Conservation (phyloP, 768 basidiomycete genomes). For the Myochromella boudieri region DNA sequence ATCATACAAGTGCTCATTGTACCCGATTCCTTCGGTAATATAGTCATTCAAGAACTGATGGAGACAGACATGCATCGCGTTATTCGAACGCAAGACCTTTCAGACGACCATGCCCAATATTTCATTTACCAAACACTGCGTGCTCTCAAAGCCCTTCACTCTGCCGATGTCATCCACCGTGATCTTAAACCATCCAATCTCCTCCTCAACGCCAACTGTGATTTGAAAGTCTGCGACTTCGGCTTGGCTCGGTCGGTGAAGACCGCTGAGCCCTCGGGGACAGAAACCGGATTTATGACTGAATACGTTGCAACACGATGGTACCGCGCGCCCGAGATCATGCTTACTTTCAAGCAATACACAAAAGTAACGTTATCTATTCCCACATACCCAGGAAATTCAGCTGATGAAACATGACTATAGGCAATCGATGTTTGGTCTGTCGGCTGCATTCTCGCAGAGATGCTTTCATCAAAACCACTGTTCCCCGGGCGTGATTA, state of each 20-base stretch:
- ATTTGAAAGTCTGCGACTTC: constrained; percentile 94
- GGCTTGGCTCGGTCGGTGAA: constrained; percentile 90
- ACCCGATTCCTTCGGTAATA: neutral
- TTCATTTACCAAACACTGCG: constrained; percentile 94
- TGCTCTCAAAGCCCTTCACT: constrained; percentile 94
- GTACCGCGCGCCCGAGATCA: constrained; percentile 99
- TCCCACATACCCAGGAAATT: constrained; percentile 7
- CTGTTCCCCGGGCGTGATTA: constrained; percentile 97
- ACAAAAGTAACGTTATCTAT: constrained; percentile 61
- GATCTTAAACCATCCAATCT: constrained; percentile 98
- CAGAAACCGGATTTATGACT: constrained; percentile 89
- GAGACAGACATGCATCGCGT: constrained; percentile 98
- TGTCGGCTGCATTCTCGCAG: constrained; percentile 86
- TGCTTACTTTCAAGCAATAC: constrained; percentile 99
- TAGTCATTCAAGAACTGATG: constrained; percentile 91
- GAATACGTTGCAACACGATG: constrained; percentile 98
- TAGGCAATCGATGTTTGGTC: constrained; percentile 90
- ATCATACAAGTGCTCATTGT: neutral
- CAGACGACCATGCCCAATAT: constrained; percentile 94
- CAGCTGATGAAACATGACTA: constrained; percentile 7
- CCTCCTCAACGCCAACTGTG: constrained; percentile 96
- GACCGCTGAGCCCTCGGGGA: constrained; percentile 82
- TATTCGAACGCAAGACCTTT: constrained; percentile 91
- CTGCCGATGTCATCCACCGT: constrained; percentile 93
- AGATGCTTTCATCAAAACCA: constrained; percentile 97